Evolutionary conservation across 2,329 filamentous ascomycete species (phyloP).

Genomic region (Coniochaeta sp.): DNA sequence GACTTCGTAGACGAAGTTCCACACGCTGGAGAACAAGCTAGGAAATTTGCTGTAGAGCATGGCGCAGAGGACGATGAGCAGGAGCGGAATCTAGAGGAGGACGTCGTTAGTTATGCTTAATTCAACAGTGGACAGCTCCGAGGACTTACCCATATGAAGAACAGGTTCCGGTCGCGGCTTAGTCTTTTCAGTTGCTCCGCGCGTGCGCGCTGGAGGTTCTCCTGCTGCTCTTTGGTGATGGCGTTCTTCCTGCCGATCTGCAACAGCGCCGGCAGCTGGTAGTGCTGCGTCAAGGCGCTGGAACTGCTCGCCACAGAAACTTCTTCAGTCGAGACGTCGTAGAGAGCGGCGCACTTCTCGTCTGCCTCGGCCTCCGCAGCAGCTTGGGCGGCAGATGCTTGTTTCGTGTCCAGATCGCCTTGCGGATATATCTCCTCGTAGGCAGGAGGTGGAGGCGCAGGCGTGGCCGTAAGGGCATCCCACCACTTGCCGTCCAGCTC

Average conservation of each 20-base stretch:
- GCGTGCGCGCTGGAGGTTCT: conserved; percentile 53
- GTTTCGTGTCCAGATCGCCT: conserved; percentile 43
- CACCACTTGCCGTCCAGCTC: conserved; percentile 56
- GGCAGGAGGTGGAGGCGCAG: conserved; percentile 53
- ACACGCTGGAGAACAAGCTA: conserved; percentile 2
- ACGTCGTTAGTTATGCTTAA: conserved; percentile 13
- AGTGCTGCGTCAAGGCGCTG: conserved; percentile 4
- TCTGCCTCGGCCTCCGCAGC: conserved; percentile 53
- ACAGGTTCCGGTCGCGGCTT: conserved; percentile 57
- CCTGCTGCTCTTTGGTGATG: conserved; percentile 59
- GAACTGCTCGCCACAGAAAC: conserved; percentile 17
- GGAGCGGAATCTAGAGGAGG: conserved; percentile 36
- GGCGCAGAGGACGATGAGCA: conserved; percentile 38
- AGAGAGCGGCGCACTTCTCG: conserved; percentile 45
- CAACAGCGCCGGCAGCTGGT: conserved; percentile 33
- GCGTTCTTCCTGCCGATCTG: conserved; percentile 56
- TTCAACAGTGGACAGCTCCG: conserved; percentile 4
- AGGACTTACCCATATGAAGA: conserved; percentile 58
- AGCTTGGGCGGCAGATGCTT: conserved; percentile 49
- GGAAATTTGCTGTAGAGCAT: conserved; percentile 33
- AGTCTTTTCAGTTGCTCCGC: conserved; percentile 57
- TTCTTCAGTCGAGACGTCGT: conserved; percentile 34
- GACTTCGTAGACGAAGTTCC: not conserved
- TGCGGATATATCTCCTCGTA: conserved; percentile 72
- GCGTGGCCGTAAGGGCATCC: conserved; percentile 39